Base-by-base conservation (phyloP, 164 flowering plant genomes). In the Pachysandra terminalis region DNA sequence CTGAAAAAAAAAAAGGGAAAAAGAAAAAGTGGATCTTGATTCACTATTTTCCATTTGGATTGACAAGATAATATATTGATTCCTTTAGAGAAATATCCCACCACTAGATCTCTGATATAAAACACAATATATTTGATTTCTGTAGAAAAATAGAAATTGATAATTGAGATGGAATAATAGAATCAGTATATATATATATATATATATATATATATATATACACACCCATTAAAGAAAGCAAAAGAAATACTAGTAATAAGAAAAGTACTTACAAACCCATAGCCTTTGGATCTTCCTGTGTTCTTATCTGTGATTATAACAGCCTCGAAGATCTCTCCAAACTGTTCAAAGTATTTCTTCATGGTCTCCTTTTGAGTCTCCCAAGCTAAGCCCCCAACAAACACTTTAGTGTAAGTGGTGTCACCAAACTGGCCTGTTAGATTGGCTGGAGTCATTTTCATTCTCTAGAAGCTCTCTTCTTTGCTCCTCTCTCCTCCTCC, bases 321-420 rank as follows among this genome's bases (percentile, higher is more conserved):
- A 74, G 97, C 98, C 74, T 93, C 97, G 78, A 93, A 78, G 77
- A 93, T 93, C 69, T 89, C 96, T 21, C 97, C 97, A 80, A 93
- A 93, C 81, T 89, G 97, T 59, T 93, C 93, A 73, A 93, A 91
- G 71, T 93, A 93, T 27, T 85, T 85, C 75, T 80, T 86, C 96
- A 93, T 88, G 64, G 96, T 87, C 40, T 91, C 94, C 68, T 81
- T 93, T 64, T 90, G 96, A n/a, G 98, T 93, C 71, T 93, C 97
- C 97, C 97, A 93, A 26, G 98, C 98, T 71, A 93, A 79, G 0
- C 98, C 98, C 45, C 98, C 98, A 28, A 91, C 98, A 76, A 93
- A 93, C 71, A 93, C 96, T 69, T 93, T 93, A 15, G 98, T 93
- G 79, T 85, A 88, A 0, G 98, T 93, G 27, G 98, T 93, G 59